Percentiles rank a stretch among this genome's conserved stretches.
phyloP scores from a whole-genome alignment of 202 grass and related monocot species.

The Carex sylvatica region DNA sequence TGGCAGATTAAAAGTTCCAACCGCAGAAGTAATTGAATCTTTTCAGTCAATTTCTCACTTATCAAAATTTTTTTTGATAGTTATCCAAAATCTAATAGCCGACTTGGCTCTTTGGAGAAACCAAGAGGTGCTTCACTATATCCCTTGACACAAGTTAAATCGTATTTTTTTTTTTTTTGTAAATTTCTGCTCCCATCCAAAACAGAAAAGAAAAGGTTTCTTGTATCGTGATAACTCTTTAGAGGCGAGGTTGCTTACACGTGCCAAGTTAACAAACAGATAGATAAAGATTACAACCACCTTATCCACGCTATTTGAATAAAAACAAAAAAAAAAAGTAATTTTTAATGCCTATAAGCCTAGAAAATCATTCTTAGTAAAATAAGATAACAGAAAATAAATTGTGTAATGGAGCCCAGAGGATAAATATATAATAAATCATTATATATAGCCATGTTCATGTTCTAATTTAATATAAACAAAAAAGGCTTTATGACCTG shows the following conservation, averaged over 20 bases:
- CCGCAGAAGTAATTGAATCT: slow-evolving; percentile 9
- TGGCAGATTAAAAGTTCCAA: neutral
- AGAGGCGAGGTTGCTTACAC: neutral
- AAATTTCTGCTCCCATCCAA: neutral
- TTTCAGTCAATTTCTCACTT: too few species aligned
- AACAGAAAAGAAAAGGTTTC: neutral
- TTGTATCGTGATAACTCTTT: neutral
- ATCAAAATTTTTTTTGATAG: too few species aligned
- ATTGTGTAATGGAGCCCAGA: neutral
- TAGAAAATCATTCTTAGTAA: neutral
- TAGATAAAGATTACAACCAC: slow-evolving; percentile 2
- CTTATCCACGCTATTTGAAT: neutral
- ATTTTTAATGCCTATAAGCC: neutral
- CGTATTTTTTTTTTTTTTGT: neutral
- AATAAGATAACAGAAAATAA: neutral
- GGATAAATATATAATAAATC: neutral
- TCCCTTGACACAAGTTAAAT: neutral
- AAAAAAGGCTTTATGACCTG: neutral
- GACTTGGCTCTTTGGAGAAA: neutral
- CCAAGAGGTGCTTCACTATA: neutral
- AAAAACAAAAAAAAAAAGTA: neutral
- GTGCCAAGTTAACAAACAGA: slow-evolving; percentile 4
- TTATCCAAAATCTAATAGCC: neutral
- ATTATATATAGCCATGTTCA: neutral
- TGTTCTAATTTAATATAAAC: neutral